These are phyloP conservation scores for Lactuca saligna DNA, from an alignment of 129 eudicot genomes.

Conservation along the genomic window DNA sequence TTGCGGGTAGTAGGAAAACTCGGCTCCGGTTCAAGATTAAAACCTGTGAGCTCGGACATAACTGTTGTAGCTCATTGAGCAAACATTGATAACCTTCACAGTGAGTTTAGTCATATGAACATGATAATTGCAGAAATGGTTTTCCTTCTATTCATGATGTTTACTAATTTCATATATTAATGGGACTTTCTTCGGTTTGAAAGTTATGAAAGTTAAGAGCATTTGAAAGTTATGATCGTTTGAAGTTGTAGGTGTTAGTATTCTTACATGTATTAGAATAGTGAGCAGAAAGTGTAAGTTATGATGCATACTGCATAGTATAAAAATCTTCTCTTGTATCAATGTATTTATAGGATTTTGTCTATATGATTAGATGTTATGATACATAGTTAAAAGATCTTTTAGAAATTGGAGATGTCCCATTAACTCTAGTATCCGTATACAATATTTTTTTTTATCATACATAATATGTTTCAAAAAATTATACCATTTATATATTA, in stretches of 20 bases:
- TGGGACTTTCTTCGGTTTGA: not conserved
- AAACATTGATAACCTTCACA: conserved; percentile 21
- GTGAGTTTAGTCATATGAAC: conserved; percentile 26
- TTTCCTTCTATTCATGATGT: conserved; percentile 11
- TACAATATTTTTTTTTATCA: too few species aligned
- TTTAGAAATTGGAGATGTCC: too few species aligned
- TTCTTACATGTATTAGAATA: not conserved
- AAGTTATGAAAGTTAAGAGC: not conserved
- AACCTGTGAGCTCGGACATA: conserved; percentile 34
- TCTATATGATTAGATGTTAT: not conserved
- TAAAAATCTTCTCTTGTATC: not conserved
- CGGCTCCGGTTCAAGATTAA: conserved; percentile 33
- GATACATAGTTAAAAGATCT: not conserved
- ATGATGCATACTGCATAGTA: not conserved
- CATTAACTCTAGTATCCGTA: too few species aligned
- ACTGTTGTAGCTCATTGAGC: conserved; percentile 31
- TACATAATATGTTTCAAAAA: too few species aligned
- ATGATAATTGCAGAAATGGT: not conserved
- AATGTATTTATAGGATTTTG: not conserved
- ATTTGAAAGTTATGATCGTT: conserved; percentile 7
- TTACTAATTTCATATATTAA: not conserved
- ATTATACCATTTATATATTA: too few species aligned
- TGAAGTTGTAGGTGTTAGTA: not conserved
- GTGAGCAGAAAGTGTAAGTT: not conserved
- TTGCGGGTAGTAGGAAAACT: conserved; percentile 20